Conservation (phyloP, 352 stramenopile genomes). For the Phytopythium litorale region DNA sequence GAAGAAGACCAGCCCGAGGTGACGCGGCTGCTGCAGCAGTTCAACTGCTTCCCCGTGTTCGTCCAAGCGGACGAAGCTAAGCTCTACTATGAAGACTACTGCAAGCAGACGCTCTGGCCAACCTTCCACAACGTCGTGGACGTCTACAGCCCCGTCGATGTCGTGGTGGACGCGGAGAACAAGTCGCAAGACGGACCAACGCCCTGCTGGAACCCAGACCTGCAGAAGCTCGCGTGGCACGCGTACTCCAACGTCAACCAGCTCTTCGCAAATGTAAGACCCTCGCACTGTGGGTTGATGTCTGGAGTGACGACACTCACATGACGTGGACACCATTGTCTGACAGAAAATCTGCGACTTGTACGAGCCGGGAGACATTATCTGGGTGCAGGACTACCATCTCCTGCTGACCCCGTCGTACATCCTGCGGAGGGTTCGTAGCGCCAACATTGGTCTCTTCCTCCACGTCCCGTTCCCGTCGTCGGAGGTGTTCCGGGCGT, state of each 20-base stretch:
- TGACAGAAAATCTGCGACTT: slow-evolving; percentile 62
- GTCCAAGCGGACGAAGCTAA: slow-evolving; percentile 46
- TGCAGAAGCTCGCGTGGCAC: slow-evolving; percentile 83
- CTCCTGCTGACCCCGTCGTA: slow-evolving; percentile 96
- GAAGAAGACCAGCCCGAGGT: slow-evolving; percentile 47
- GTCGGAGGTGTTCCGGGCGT: slow-evolving; percentile 96
- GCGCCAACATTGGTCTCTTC: slow-evolving; percentile 94
- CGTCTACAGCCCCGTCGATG: slow-evolving; percentile 73
- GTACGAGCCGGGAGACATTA: slow-evolving; percentile 78
- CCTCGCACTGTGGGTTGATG: slow-evolving; percentile 72
- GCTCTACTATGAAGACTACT: slow-evolving; percentile 92
- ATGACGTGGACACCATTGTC: neutral
- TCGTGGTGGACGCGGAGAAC: slow-evolving; percentile 31
- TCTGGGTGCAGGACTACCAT: slow-evolving; percentile 99
- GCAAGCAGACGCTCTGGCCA: slow-evolving; percentile 96
- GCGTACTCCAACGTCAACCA: slow-evolving; percentile 96
- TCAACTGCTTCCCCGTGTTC: slow-evolving; percentile 74
- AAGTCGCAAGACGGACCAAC: slow-evolving; percentile 7
- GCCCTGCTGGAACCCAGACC: slow-evolving; percentile 61
- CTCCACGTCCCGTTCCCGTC: slow-evolving; percentile 98
- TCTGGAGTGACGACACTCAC: slow-evolving; percentile 20
- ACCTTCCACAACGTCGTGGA: slow-evolving; percentile 97
- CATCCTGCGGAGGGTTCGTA: slow-evolving; percentile 86
- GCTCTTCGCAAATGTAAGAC: slow-evolving; percentile 66
- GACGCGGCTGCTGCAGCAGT: slow-evolving; percentile 35